Evolutionary conservation across 164 flowering plant species (phyloP).

Genomic region (Amborella trichopoda): DNA sequence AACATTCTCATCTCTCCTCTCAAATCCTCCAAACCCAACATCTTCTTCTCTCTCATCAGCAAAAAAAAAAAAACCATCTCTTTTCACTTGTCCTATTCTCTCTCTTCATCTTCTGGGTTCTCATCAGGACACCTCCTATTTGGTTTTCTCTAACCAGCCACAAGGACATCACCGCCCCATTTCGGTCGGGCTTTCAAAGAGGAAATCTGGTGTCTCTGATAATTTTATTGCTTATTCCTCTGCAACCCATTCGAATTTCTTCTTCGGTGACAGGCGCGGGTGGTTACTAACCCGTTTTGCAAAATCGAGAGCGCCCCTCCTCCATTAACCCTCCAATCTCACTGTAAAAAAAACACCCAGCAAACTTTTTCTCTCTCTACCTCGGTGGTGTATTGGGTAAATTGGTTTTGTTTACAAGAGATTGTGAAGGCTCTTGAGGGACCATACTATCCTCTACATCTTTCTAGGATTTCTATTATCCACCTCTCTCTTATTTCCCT

Average conservation of each 20-base stretch:
- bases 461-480: too few relatives aligned
- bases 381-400: too few relatives aligned
- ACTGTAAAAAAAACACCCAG: too few relatives aligned
- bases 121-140: constrained; percentile 24
- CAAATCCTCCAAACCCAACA: not conserved
- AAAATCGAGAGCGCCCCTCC: too few relatives aligned
- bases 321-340: too few relatives aligned
- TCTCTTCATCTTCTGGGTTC: constrained; percentile 38
- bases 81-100: constrained; percentile 49
- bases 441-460: too few relatives aligned
- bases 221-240: not conserved
- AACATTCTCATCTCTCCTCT: constrained; percentile 6
- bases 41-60: constrained; percentile 10
- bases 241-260: not conserved
- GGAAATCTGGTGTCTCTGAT: not conserved
- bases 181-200: not conserved
- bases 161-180: constrained; percentile 11
- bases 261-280: constrained; percentile 60
- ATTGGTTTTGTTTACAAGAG: too few relatives aligned
- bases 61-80: constrained; percentile 72
- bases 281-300: constrained; percentile 77
- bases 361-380: too few relatives aligned
- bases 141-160: constrained; percentile 13
- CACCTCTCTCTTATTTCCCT: too few relatives aligned
- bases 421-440: too few relatives aligned